phyloP scores from a whole-genome alignment of 257 asterid species.

The Anisodus acutangulus region DNA sequence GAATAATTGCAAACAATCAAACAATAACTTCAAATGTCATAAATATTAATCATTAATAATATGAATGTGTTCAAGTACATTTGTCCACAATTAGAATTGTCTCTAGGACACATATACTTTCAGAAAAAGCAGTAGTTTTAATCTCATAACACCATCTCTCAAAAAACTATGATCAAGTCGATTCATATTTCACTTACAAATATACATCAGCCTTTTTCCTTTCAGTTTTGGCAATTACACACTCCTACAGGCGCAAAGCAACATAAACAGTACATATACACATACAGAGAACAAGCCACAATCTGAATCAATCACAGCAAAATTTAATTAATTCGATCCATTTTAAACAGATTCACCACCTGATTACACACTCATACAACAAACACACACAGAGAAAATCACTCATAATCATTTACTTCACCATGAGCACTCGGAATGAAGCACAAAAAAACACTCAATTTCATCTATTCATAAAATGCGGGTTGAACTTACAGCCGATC shows the following conservation, averaged over 20 bases:
- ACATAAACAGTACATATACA: background rate
- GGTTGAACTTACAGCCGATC: background rate
- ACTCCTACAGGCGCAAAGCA: background rate
- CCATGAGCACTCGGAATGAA: background rate
- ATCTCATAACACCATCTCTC: background rate
- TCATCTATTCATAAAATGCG: no score
- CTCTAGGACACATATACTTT: no score
- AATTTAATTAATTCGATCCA: background rate
- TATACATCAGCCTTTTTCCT: background rate
- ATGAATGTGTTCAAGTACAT: no score
- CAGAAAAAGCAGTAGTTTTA: no score
- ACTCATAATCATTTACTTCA: background rate
- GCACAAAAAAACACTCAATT: no score
- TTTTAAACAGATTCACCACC: conserved; percentile 14
- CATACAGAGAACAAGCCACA: background rate
- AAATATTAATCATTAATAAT: no score
- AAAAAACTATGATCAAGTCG: background rate
- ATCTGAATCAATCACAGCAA: background rate
- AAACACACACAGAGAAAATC: background rate
- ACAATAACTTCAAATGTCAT: no score
- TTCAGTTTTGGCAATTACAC: background rate
- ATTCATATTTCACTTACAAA: background rate
- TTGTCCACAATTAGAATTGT: no score
- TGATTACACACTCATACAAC: background rate
- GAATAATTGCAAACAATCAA: no score